These are phyloP conservation scores for Phlyctochytrium bullatum DNA, from an alignment of 192 early-diverging fungal species.

Conservation along the genomic window DNA sequence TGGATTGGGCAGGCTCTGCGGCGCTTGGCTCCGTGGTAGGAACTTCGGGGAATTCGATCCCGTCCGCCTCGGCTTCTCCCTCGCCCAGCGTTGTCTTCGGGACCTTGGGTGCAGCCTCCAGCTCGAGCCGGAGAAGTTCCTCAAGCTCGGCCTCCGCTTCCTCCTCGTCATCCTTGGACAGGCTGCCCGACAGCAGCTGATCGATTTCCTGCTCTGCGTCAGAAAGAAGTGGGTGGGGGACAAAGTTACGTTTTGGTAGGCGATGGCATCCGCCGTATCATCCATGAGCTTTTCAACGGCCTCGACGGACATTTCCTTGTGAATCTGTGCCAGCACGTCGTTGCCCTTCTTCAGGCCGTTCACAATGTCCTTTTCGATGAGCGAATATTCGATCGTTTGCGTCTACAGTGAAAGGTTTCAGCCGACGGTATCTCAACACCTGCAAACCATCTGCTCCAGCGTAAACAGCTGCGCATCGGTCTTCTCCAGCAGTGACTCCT, in stretches of 20 bases:
- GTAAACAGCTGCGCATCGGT: constrained; percentile 86
- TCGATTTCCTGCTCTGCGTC: constrained; percentile 66
- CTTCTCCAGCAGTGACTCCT: constrained; percentile 80
- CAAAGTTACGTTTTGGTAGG: constrained; percentile 79
- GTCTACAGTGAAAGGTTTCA: constrained; percentile 10
- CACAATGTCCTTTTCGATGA: constrained; percentile 89
- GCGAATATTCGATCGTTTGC: constrained; percentile 86
- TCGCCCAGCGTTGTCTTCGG: constrained; percentile 5
- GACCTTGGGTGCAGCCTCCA: not conserved
- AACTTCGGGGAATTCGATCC: constrained; percentile 14
- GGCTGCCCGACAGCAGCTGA: constrained; percentile 68
- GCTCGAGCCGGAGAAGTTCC: not conserved
- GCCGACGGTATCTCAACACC: not conserved
- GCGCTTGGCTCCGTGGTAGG: constrained; percentile 11
- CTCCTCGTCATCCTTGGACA: constrained; percentile 83
- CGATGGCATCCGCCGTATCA: constrained; percentile 93
- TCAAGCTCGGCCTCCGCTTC: constrained; percentile 30
- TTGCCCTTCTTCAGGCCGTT: constrained; percentile 83
- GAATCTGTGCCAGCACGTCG: constrained; percentile 76
- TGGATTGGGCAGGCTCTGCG: no score
- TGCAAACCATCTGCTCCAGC: constrained; percentile 78
- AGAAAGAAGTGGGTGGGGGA: not conserved
- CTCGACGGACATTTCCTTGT: constrained; percentile 86
- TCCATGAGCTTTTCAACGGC: constrained; percentile 92
- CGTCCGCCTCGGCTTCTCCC: constrained; percentile 3